Conservation (phyloP, 2,329 filamentous ascomycete genomes). For the Biscogniauxia mediterranea region DNA sequence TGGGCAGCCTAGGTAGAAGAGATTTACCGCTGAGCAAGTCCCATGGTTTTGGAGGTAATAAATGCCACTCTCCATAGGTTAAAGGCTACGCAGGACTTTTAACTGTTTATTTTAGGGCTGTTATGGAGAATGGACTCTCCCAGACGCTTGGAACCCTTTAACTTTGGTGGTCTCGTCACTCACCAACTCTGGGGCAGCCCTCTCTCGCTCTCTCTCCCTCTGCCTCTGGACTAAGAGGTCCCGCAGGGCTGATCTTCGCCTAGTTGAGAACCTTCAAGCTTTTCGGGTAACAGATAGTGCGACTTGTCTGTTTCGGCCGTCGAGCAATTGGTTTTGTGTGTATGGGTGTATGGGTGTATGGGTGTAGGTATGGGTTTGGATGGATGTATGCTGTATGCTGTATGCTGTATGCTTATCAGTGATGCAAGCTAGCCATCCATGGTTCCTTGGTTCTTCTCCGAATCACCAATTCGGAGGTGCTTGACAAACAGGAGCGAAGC, state of each 20-base stretch:
- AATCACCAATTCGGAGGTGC: constrained; percentile 15
- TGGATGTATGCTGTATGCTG: too few relatives aligned
- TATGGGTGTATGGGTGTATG: too few relatives aligned
- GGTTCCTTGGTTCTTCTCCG: constrained; percentile 12
- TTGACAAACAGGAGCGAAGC: constrained; percentile 18
- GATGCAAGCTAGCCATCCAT: constrained; percentile 19
- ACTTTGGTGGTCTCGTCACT: neutral
- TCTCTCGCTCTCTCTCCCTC: neutral
- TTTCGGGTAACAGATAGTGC: constrained; percentile 9
- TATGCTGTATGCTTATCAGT: constrained; percentile 13
- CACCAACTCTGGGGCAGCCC: neutral
- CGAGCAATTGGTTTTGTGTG: constrained; percentile 4
- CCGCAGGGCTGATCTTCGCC: constrained; percentile 18
- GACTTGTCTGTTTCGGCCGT: constrained; percentile 9
- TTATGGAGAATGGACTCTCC: constrained; percentile 12
- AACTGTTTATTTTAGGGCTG: constrained; percentile 10
- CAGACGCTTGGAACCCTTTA: constrained; percentile 9
- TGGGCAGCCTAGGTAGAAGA: neutral
- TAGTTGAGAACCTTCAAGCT: constrained; percentile 9
- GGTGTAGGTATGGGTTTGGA: too few relatives aligned
- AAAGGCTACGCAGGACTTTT: neutral
- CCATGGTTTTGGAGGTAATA: neutral
- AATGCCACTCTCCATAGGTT: neutral
- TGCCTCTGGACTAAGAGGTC: constrained; percentile 10
- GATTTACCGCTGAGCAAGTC: neutral